Conservation (phyloP, 306 rosid species). For the Prunus dulcis region DNA sequence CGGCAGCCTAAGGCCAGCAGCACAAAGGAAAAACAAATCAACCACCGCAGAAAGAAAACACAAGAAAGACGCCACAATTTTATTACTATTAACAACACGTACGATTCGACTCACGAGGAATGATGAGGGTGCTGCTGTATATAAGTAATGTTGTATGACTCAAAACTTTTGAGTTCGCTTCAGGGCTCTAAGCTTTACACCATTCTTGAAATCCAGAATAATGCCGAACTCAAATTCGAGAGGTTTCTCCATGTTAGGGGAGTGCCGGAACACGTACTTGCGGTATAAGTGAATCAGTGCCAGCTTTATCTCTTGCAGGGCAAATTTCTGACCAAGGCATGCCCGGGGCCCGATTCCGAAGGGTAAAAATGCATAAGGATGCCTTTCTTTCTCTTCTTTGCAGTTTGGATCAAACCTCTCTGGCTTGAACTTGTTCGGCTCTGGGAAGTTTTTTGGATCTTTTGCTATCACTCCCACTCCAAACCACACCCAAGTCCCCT, state of each 20-base stretch:
- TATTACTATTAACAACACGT: too few species aligned
- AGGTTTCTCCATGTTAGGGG: conserved; percentile 81
- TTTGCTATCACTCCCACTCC: conserved; percentile 82
- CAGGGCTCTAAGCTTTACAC: conserved; percentile 65
- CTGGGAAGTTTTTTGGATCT: conserved; percentile 77
- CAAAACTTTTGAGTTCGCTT: conserved; percentile 22
- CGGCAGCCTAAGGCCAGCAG: too few species aligned
- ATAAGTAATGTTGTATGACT: too few species aligned
- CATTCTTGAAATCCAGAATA: conserved; percentile 82
- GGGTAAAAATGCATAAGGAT: conserved; percentile 79
- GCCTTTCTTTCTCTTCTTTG: conserved; percentile 75
- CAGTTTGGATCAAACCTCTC: conserved; percentile 76
- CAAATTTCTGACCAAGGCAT: conserved; percentile 82
- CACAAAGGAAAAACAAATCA: too few species aligned
- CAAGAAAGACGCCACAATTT: too few species aligned
- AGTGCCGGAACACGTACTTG: conserved; percentile 65
- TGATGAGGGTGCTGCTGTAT: too few species aligned
- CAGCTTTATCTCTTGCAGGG: conserved; percentile 78
- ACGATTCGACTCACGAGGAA: too few species aligned
- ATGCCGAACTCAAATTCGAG: conserved; percentile 76
- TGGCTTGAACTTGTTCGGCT: conserved; percentile 86
- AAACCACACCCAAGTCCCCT: conserved; percentile 98
- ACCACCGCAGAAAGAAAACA: too few species aligned
- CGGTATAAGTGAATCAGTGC: conserved; percentile 72
- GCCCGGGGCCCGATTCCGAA: conserved; percentile 91